These are phyloP conservation scores for Vinca minor DNA, from an alignment of 257 asterid species.

Conservation along the genomic window DNA sequence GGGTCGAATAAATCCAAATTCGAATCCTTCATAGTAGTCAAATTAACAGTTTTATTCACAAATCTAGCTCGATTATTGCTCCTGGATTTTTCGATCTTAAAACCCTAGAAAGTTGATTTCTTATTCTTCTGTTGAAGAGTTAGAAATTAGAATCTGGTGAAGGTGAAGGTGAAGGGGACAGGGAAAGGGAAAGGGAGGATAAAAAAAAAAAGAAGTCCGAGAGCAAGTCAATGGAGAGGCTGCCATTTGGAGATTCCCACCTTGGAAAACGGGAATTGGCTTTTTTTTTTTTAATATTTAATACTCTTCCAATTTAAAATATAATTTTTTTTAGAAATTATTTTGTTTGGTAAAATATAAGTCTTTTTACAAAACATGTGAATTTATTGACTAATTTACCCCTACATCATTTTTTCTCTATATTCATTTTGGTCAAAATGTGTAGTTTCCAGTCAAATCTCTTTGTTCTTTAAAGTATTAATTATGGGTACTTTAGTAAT, in stretches of 20 bases:
- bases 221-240: neutral
- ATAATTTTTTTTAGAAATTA: too few species aligned
- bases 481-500: too few species aligned
- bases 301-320: too few species aligned
- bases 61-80: neutral
- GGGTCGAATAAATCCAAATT: conserved; percentile 82
- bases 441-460: too few species aligned
- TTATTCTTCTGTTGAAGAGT: neutral
- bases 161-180: neutral
- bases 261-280: neutral
- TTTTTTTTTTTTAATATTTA: too few species aligned
- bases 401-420: too few species aligned
- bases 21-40: conserved; percentile 39
- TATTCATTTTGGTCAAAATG: too few species aligned
- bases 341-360: too few species aligned
- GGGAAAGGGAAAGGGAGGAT: neutral
- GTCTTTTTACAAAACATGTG: too few species aligned
- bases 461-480: too few species aligned
- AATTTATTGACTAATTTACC: too few species aligned
- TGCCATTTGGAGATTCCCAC: neutral
- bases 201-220: neutral
- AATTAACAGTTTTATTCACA: neutral
- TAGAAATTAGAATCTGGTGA: neutral
- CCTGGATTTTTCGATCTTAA: neutral
- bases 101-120: neutral